Percentiles rank a stretch among this genome's conserved stretches.
These are phyloP conservation scores for Ustanciosporium gigantosporum DNA, from an alignment of 1,284 basidiomycete species.

Conservation along the genomic window DNA sequence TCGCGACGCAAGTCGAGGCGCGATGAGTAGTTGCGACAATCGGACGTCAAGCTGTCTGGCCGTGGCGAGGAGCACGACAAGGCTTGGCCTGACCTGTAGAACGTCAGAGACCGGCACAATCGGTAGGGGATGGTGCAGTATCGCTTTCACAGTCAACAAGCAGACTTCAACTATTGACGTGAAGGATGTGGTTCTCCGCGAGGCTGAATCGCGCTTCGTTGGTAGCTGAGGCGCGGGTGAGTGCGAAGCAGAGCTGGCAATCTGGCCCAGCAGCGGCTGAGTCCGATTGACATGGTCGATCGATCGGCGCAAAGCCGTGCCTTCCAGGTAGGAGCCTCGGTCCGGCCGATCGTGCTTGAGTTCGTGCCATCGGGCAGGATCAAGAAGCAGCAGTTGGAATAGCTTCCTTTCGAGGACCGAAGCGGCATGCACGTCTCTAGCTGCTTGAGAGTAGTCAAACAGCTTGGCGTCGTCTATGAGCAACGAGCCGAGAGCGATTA, in stretches of 20 bases:
- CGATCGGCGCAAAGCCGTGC: constrained; percentile 16
- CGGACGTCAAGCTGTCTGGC: constrained; percentile 62
- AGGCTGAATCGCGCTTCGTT: background rate
- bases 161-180: background rate
- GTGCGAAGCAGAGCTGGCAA: background rate
- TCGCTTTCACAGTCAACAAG: constrained; percentile 1
- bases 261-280: background rate
- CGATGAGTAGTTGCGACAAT: constrained; percentile 61
- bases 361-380: constrained; percentile 53
- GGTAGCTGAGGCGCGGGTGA: background rate
- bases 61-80: constrained; percentile 27
- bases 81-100: background rate
- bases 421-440: constrained; percentile 1
- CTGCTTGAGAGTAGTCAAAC: background rate
- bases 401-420: constrained; percentile 26
- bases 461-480: constrained; percentile 10
- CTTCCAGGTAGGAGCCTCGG: constrained; percentile 2
- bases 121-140: background rate
- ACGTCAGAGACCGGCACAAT: background rate
- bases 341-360: constrained; percentile 7
- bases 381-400: constrained; percentile 26
- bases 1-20: constrained; percentile 48
- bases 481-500: constrained; percentile 16
- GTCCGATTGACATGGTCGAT: constrained; percentile 25
- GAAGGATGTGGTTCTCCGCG: background rate